These are phyloP conservation scores for Backusella parvicylindrica DNA, from an alignment of 192 early-diverging fungal genomes.

Conservation along the genomic window DNA sequence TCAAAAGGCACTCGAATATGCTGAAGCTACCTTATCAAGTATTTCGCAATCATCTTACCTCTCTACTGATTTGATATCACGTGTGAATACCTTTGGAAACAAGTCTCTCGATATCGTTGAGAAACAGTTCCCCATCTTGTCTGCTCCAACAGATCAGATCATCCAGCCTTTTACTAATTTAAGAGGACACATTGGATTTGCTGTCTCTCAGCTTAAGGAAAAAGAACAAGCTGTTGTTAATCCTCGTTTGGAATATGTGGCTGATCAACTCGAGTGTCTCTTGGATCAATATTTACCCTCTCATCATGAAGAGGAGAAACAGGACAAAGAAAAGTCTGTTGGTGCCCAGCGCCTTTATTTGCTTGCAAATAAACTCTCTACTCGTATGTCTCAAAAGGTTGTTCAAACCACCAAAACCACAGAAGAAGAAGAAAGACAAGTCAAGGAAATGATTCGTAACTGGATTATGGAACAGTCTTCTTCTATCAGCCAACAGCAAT, in stretches of 20 bases:
- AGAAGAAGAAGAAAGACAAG: conserved; percentile 2
- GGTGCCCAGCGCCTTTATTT: not conserved
- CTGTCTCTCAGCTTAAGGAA: not conserved
- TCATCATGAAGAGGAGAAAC: not conserved
- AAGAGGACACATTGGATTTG: not conserved
- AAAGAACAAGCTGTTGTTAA: not conserved
- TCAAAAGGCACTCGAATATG: conserved; percentile 11
- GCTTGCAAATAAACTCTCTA: not conserved
- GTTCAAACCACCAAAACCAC: not conserved
- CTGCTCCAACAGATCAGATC: conserved; percentile 15
- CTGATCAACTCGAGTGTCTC: not conserved
- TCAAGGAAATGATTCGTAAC: not conserved
- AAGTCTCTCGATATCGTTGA: conserved; percentile 15
- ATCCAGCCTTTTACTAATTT: not conserved
- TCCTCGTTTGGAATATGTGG: not conserved
- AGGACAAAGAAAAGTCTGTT: not conserved
- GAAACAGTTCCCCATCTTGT: conserved; percentile 11
- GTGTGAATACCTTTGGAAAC: conserved; percentile 19
- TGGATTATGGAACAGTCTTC: conserved; percentile 4
- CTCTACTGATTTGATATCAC: not conserved
- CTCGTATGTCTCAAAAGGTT: not conserved
- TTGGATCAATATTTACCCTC: conserved; percentile 8
- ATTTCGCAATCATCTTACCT: not conserved
- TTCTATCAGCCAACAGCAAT: not conserved
- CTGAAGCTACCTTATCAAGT: conserved; percentile 13